Evolutionary conservation across 441 rosid genomes (phyloP).

Genomic region (Euphorbia celastroides): DNA sequence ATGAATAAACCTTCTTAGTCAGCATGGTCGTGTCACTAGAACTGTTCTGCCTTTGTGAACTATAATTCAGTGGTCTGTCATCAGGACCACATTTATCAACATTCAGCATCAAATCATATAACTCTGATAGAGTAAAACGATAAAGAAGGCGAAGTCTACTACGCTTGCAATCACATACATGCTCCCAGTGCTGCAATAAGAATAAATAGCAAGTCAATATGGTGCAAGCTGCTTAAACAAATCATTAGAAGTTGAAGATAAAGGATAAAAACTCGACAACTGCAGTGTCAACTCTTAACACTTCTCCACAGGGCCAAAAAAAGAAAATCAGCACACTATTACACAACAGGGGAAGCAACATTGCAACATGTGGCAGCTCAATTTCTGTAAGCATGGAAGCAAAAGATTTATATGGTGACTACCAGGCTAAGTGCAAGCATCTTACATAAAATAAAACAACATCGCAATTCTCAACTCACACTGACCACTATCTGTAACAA

Average conservation of each 20-base stretch:
- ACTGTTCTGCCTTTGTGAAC: conserved; percentile 34
- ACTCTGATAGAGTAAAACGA: conserved; percentile 77
- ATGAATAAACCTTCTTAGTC: conserved; percentile 56
- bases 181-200: conserved; percentile 82
- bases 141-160: conserved; percentile 62
- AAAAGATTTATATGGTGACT: background rate
- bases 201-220: conserved; percentile 12
- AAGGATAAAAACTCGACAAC: background rate
- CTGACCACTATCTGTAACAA: background rate
- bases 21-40: conserved; percentile 34
- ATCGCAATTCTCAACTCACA: background rate
- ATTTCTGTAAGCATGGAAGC: background rate
- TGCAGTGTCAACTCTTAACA: background rate
- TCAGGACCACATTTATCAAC: conserved; percentile 33
- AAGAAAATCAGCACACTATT: background rate
- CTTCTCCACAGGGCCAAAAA: background rate
- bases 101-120: conserved; percentile 45
- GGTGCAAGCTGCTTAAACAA: background rate
- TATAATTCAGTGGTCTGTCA: conserved; percentile 31
- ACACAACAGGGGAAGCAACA: background rate
- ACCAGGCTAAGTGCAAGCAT: background rate
- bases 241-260: conserved; percentile 6
- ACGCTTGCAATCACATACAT: conserved; percentile 85
- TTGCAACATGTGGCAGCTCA: background rate
- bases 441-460: background rate